Evolutionary conservation across 2,329 filamentous ascomycete genomes (phyloP), one percentile per base, ranked within the genome.

Genomic region (Hirsutella rhossiliensis): DNA sequence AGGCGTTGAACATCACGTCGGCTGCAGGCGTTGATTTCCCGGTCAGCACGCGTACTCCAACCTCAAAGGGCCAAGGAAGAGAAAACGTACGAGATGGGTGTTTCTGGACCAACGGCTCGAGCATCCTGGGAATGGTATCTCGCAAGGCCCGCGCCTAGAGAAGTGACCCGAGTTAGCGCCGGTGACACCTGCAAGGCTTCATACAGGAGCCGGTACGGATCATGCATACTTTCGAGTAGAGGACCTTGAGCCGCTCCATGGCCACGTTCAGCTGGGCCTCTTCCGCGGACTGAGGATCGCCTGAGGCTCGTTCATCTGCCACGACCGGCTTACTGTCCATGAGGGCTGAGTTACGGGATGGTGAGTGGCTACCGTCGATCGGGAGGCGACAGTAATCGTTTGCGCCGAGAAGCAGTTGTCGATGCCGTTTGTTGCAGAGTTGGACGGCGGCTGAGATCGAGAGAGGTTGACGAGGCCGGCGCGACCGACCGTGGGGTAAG

Each of bases 151-250:
- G 60, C 29, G 55, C 55, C 63, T 66, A 48, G 32, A 46, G 4
- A 44, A 42, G 41, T 23, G 23, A 45, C 38, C 31, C 38, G 40
- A 32, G 45, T 60, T 37, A 59, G 48, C 20, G 38, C 44, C 42
- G 44, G 18, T 36, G 34, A 9, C 15, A 17, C 15, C 18, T 4
- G 4, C 15, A 36, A n/a, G 18, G 8, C 34, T 36, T 15, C 34
- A 17, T 15, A 6, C 34, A 5, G 9, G 15, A 36, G 18, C 5
- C 34, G 4, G 34, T 11, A 19, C 19, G 12, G 18, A 18, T 7
- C 12, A 12, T 30, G 43, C 54, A 52, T 67, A 70, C 75, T 65
- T 74, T 71, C 52, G 73, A 62, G 52, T 78, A 72, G n/a, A 77
- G 59, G 40, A 73, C 61, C 51, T 75, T 72, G 43, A 78, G 63